Conservation (phyloP, 2,329 filamentous ascomycete genomes). For the Fusarium zealandicum region DNA sequence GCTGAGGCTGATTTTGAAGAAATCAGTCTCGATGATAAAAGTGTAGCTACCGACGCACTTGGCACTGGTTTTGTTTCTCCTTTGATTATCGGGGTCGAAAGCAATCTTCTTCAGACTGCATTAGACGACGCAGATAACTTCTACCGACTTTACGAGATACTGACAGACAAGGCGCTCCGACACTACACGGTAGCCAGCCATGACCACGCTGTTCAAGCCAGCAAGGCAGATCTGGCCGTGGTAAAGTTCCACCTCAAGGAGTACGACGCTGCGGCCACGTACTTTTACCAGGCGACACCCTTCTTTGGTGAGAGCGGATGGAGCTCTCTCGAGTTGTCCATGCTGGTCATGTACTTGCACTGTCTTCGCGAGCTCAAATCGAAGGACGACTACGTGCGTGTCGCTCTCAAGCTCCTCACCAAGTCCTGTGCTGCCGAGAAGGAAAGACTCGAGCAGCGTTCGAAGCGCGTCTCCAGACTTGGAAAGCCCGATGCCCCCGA, state of each 20-base stretch:
- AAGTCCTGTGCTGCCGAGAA: constrained; percentile 67
- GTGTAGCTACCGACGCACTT: constrained; percentile 14
- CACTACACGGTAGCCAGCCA: constrained; percentile 84
- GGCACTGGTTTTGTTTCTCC: constrained; percentile 15
- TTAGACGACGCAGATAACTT: constrained; percentile 69
- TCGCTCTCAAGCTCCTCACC: constrained; percentile 75
- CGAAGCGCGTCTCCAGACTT: constrained; percentile 35
- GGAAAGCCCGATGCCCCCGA: constrained; percentile 38
- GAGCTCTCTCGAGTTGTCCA: constrained; percentile 79
- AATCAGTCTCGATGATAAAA: constrained; percentile 59
- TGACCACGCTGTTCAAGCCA: constrained; percentile 76
- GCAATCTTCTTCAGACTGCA: constrained; percentile 65
- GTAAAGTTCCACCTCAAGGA: constrained; percentile 81
- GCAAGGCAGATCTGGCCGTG: constrained; percentile 84
- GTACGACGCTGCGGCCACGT: constrained; percentile 74
- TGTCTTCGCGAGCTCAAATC: constrained; percentile 81
- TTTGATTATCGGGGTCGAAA: constrained; percentile 47
- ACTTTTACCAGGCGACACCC: constrained; percentile 79
- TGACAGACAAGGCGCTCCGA: constrained; percentile 85
- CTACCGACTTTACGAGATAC: constrained; percentile 71
- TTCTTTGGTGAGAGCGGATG: constrained; percentile 82
- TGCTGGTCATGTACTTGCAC: constrained; percentile 84
- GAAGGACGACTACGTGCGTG: constrained; percentile 79
- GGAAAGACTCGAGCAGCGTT: constrained; percentile 53
- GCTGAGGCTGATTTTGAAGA: constrained; percentile 62